Evolutionary conservation across 1,284 basidiomycete species (phyloP).

Genomic region (Pyrrhoderma noxium): DNA sequence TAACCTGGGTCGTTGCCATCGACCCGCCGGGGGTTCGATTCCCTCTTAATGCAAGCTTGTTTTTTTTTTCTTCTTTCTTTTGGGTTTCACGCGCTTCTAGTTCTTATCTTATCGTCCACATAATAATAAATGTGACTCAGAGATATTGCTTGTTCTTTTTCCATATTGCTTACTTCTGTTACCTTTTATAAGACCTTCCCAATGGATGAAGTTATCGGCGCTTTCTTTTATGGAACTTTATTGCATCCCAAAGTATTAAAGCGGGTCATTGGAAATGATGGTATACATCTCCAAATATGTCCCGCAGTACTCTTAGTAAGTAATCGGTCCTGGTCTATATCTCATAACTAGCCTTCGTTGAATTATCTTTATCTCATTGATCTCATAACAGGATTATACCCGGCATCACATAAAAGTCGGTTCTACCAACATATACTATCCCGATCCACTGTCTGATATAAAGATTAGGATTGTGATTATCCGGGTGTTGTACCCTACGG

Average conservation of each 20-base stretch:
- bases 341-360: conserved; percentile 1
- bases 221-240: conserved; percentile 84
- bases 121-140: too few species aligned
- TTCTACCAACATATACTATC: neutral
- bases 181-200: too few species aligned
- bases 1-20: conserved; percentile 21
- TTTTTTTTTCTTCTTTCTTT: neutral
- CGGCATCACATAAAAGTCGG: conserved; percentile 56
- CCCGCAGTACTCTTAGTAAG: conserved; percentile 43
- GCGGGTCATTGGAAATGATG: conserved; percentile 44
- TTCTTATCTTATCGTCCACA: too few species aligned
- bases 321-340: conserved; percentile 1
- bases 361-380: conserved; percentile 6
- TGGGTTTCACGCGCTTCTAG: neutral
- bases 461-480: conserved; percentile 62
- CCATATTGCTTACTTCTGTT: too few species aligned
- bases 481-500: conserved; percentile 64
- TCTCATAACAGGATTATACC: conserved; percentile 53
- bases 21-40: conserved; percentile 22
- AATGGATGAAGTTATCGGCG: conserved; percentile 22
- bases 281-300: conserved; percentile 35
- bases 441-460: conserved; percentile 1
- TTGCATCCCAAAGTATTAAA: conserved; percentile 46
- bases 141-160: too few species aligned
- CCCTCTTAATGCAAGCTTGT: conserved; percentile 15